phyloP scores from a whole-genome alignment of 78 protist species.

The Capsaspora owczarzaki region DNA sequence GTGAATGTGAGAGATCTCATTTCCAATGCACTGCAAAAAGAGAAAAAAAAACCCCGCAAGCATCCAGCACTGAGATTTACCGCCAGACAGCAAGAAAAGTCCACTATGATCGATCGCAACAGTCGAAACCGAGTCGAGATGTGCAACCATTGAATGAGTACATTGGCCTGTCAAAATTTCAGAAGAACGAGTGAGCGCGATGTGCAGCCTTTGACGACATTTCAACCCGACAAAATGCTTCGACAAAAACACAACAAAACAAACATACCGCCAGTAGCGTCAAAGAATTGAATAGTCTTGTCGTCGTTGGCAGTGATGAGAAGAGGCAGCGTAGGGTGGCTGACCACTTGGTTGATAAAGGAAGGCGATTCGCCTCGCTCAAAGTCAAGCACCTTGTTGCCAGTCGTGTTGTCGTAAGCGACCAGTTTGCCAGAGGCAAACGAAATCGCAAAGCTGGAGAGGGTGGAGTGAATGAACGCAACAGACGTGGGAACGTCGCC shows the following conservation, averaged over 20 bases:
- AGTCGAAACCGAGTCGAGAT: conserved; percentile 19
- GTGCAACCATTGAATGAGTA: conserved; percentile 22
- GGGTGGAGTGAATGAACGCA: no score
- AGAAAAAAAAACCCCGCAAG: no score
- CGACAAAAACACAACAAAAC: neutral
- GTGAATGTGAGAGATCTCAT: no score
- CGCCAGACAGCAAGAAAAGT: conserved; percentile 4
- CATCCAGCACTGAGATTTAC: no score
- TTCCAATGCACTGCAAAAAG: no score
- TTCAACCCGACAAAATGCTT: neutral
- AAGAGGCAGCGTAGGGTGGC: conserved; percentile 30
- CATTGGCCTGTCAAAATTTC: neutral
- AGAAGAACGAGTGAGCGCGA: neutral
- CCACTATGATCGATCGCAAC: conserved; percentile 10
- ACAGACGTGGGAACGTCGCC: no score
- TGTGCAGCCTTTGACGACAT: neutral
- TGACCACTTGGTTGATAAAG: neutral
- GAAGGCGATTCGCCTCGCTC: no score
- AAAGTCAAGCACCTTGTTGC: no score
- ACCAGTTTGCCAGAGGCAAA: no score
- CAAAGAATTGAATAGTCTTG: conserved; percentile 1
- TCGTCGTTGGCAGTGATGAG: conserved; percentile 20
- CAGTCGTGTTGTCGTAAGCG: no score
- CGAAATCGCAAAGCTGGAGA: no score
- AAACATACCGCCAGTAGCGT: neutral